These are phyloP conservation scores for Verticillium albo-atrum DNA, from an alignment of 2,329 filamentous ascomycete species.

Conservation along the genomic window DNA sequence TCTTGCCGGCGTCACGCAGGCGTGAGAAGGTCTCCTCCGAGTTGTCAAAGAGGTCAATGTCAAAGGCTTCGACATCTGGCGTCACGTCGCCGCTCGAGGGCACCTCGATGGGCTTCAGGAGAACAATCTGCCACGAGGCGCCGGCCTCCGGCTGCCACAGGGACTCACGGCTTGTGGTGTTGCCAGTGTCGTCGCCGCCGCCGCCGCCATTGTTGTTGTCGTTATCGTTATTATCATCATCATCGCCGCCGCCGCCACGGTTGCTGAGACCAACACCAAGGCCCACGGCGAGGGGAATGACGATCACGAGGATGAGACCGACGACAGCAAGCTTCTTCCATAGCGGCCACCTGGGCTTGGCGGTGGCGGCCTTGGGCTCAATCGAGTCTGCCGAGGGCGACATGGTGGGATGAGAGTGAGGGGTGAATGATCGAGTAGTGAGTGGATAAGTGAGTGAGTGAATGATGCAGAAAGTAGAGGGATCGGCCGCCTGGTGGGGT, in stretches of 20 bases:
- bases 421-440: neutral
- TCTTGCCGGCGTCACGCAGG: constrained; percentile 51
- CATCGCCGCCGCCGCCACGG: constrained; percentile 17
- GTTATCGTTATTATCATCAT: constrained; percentile 7
- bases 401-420: neutral
- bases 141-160: constrained; percentile 50
- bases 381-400: neutral
- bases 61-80: constrained; percentile 45
- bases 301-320: constrained; percentile 16
- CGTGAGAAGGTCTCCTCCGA: constrained; percentile 38
- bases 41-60: constrained; percentile 54
- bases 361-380: neutral
- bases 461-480: neutral
- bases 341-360: constrained; percentile 2
- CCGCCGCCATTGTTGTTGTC: constrained; percentile 16
- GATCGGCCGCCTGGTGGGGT: neutral
- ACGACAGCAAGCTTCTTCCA: constrained; percentile 22
- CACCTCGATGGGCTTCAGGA: constrained; percentile 35
- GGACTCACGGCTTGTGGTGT: constrained; percentile 14
- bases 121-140: constrained; percentile 58
- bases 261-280: constrained; percentile 49
- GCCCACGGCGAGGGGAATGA: constrained; percentile 46
- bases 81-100: constrained; percentile 32
- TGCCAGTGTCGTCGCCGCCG: constrained; percentile 16
- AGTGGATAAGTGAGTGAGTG: neutral